These are phyloP conservation scores for Elasticomyces elasticus DNA, from an alignment of 495 filamentous ascomycete genomes.

Conservation along the genomic window DNA sequence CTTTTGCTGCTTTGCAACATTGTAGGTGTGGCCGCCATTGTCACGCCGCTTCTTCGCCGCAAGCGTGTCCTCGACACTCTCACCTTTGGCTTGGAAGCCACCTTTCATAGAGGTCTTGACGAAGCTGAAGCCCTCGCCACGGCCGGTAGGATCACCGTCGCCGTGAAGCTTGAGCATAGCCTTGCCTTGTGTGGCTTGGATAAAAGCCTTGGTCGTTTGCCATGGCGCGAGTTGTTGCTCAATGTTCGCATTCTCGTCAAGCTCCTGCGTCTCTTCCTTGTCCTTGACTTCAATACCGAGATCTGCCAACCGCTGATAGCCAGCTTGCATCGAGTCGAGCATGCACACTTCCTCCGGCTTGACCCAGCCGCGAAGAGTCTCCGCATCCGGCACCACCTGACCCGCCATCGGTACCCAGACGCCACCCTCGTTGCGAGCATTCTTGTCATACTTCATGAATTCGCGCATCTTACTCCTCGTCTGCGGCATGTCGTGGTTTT, in stretches of 20 bases:
- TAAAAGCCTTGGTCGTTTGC: constrained; percentile 89
- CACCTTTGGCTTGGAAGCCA: constrained; percentile 81
- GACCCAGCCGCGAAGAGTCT: constrained; percentile 71
- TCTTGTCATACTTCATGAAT: constrained; percentile 80
- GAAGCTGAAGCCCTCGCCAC: constrained; percentile 88
- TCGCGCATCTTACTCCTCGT: constrained; percentile 95
- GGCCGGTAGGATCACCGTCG: constrained; percentile 88
- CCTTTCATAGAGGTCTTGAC: constrained; percentile 98
- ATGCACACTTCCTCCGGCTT: constrained; percentile 92
- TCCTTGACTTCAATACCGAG: constrained; percentile 69
- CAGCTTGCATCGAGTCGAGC: constrained; percentile 93
- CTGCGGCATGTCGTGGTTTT: constrained; percentile 76
- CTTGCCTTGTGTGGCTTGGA: constrained; percentile 86
- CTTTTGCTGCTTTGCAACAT: constrained; percentile 82
- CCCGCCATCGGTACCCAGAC: constrained; percentile 68
- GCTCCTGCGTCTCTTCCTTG: constrained; percentile 55
- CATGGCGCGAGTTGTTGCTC: constrained; percentile 90
- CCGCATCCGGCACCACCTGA: constrained; percentile 65
- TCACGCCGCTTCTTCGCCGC: constrained; percentile 75
- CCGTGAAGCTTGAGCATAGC: constrained; percentile 94
- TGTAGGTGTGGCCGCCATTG: constrained; percentile 90
- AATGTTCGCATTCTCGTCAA: constrained; percentile 57
- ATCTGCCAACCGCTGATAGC: constrained; percentile 71
- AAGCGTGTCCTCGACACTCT: constrained; percentile 78
- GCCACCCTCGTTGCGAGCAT: constrained; percentile 40